Evolutionary conservation across 176 grass and related monocot genomes (phyloP).

Genomic region (Avena sativa): DNA sequence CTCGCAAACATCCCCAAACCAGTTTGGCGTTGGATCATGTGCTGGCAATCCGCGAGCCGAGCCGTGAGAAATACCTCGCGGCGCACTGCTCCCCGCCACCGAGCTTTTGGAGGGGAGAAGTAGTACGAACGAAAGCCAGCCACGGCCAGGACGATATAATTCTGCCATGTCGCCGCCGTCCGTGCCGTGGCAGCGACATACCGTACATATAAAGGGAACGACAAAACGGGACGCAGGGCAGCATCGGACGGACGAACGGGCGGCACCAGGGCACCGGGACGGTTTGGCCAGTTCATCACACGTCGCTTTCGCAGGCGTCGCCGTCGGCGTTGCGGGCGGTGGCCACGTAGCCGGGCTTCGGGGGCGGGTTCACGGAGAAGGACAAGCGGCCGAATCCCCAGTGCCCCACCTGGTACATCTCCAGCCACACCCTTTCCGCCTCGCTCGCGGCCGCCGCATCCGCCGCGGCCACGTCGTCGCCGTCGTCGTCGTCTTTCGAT

Average conservation of each 20-base stretch:
- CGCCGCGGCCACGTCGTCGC: neutral
- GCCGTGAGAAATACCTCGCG: neutral
- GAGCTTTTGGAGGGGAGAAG: neutral
- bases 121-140: neutral
- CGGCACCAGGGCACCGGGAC: neutral
- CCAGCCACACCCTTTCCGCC: constrained; percentile 62
- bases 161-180: neutral
- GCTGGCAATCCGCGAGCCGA: neutral
- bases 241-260: neutral
- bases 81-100: neutral
- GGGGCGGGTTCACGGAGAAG: constrained; percentile 54
- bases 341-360: neutral
- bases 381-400: constrained; percentile 96
- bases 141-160: neutral
- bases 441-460: constrained; percentile 8
- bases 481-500: neutral
- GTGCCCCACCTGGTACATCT: constrained; percentile 82
- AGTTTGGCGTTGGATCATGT: constrained; percentile 6
- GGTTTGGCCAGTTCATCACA: constrained; percentile 6
- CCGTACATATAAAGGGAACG: neutral
- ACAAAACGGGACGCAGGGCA: neutral
- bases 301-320: constrained; percentile 24
- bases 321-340: constrained; percentile 26
- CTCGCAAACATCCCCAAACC: neutral
- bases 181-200: neutral